Conservation (phyloP, 2,329 filamentous ascomycete genomes). For the Fusarium austroafricanum region DNA sequence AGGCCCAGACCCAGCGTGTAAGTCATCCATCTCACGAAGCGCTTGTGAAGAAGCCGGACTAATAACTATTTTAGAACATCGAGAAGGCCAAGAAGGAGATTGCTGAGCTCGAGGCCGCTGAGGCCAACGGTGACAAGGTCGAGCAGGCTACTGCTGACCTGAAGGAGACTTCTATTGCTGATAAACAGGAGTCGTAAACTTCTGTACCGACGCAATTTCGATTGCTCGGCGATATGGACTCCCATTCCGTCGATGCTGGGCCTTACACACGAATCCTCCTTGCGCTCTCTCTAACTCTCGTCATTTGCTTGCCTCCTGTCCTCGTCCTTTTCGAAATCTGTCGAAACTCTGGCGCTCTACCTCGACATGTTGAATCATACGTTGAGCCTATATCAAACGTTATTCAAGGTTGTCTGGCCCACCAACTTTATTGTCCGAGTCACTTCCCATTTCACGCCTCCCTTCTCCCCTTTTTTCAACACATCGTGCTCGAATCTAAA, state of each 20-base stretch:
- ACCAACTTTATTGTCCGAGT: constrained; percentile 20
- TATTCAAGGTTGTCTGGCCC: constrained; percentile 17
- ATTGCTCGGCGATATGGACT: constrained; percentile 21
- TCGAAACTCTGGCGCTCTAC: constrained; percentile 8
- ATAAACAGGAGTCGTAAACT: constrained; percentile 62
- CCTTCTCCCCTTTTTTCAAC: constrained; percentile 12
- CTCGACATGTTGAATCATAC: constrained; percentile 20
- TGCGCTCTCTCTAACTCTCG: constrained; percentile 2
- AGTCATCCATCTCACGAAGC: constrained; percentile 52
- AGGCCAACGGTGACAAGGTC: constrained; percentile 64
- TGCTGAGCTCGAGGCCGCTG: constrained; percentile 78
- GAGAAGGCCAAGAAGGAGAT: constrained; percentile 97
- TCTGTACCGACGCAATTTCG: neutral
- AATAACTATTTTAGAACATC: constrained; percentile 76
- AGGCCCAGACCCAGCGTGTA: constrained; percentile 89
- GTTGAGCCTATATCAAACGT: constrained; percentile 26
- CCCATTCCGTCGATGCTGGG: constrained; percentile 27
- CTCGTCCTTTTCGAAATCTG: constrained; percentile 13
- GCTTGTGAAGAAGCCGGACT: constrained; percentile 36
- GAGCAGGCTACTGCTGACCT: constrained; percentile 65
- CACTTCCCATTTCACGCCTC: neutral
- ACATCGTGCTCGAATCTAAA: constrained; percentile 42
- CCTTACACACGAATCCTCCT: constrained; percentile 14
- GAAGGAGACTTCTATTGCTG: constrained; percentile 64
- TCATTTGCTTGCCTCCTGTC: constrained; percentile 1